Conservation (phyloP, 352 stramenopile species). For the Phytophthora hibernalis region DNA sequence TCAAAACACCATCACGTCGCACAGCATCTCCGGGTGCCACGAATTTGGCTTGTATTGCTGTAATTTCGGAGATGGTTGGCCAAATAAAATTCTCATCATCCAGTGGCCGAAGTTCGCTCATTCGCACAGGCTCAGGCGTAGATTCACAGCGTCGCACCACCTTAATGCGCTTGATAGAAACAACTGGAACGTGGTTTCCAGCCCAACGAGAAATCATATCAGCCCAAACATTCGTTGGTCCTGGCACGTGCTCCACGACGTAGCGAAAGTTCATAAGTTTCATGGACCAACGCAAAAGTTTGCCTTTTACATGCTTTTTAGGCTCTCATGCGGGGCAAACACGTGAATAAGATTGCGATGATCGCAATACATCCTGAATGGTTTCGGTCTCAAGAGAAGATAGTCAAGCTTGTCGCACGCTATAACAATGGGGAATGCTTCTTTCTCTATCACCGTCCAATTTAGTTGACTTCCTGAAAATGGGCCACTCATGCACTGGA, state of each 20-base stretch:
- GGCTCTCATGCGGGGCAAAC: conserved; percentile 3
- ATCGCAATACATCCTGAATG: conserved; percentile 5
- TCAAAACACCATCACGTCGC: no score
- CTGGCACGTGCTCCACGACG: not conserved
- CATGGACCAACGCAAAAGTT: conserved; percentile 4
- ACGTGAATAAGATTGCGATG: conserved; percentile 18
- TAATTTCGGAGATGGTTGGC: no score
- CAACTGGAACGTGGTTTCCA: no score
- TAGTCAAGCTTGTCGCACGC: conserved; percentile 21
- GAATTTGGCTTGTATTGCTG: no score
- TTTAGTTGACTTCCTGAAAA: not conserved
- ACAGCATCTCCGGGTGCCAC: no score
- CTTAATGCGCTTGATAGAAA: not conserved
- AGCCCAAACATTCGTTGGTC: not conserved
- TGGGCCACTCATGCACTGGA: not conserved
- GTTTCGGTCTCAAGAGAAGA: not conserved
- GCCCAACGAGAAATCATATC: not conserved
- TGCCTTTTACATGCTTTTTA: not conserved
- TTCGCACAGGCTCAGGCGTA: no score
- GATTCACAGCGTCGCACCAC: no score
- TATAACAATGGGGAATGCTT: conserved; percentile 21
- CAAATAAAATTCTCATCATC: no score
- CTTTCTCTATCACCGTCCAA: conserved; percentile 16
- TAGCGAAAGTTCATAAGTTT: not conserved
- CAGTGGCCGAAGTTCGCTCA: no score